Conservation (phyloP, 2,329 filamentous ascomycete genomes). For the Exophiala phaeomuriformis region DNA sequence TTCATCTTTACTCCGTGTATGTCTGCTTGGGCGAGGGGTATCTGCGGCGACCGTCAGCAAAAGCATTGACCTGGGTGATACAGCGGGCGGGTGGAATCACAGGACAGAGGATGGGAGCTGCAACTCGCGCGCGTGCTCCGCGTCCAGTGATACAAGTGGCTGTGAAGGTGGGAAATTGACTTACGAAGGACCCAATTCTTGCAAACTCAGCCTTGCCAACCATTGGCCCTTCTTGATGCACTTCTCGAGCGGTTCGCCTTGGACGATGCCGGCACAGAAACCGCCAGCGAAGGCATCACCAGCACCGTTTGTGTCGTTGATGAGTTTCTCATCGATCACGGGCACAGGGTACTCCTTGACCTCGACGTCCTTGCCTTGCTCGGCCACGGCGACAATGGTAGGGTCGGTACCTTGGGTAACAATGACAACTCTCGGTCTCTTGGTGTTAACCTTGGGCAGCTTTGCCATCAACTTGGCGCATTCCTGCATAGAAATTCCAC, state of each 20-base stretch:
- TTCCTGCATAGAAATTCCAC: constrained; percentile 50
- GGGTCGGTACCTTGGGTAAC: constrained; percentile 92
- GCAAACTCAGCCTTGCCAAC: constrained; percentile 88
- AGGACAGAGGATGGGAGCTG: not conserved
- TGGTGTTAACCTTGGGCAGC: constrained; percentile 68
- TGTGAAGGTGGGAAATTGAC: constrained; percentile 36
- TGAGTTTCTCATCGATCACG: constrained; percentile 66
- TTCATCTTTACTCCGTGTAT: constrained; percentile 48
- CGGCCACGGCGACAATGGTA: constrained; percentile 70
- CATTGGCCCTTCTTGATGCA: constrained; percentile 90
- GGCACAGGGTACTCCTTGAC: constrained; percentile 75
- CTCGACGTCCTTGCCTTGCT: constrained; percentile 56
- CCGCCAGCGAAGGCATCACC: constrained; percentile 96
- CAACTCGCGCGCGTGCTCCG: not conserved
- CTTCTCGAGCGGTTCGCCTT: constrained; percentile 71
- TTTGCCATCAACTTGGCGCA: constrained; percentile 80
- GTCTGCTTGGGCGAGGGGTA: constrained; percentile 77
- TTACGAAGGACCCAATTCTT: constrained; percentile 89
- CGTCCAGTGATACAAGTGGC: not conserved
- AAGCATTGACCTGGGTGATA: not conserved
- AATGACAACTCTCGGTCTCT: constrained; percentile 77
- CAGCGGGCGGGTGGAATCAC: not conserved
- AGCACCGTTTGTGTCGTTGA: constrained; percentile 94
- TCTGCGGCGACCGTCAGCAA: constrained; percentile 38
- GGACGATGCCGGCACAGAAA: constrained; percentile 79